Conservation (phyloP, 1,284 basidiomycete genomes). For the Sporisorium scitamineum region DNA sequence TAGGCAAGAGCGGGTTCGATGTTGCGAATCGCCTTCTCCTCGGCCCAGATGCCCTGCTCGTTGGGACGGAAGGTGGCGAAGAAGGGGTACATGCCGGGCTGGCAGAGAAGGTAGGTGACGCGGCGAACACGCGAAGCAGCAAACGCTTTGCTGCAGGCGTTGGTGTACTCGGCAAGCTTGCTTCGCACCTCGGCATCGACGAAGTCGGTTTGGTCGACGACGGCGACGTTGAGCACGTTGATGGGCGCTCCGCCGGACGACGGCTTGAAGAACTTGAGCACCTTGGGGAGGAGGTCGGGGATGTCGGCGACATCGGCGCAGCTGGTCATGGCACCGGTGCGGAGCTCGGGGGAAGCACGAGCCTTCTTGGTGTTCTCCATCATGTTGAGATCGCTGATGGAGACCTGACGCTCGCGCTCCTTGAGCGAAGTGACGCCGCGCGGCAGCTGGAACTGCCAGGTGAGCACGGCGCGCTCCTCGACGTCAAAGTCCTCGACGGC, state of each 20-base stretch:
- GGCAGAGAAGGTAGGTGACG: constrained; percentile 91
- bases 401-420: constrained; percentile 65
- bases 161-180: constrained; percentile 80
- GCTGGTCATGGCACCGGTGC: constrained; percentile 68
- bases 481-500: constrained; percentile 78
- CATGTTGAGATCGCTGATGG: constrained; percentile 63
- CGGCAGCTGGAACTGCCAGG: constrained; percentile 73
- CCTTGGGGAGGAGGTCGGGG: constrained; percentile 56
- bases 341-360: constrained; percentile 51
- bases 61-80: constrained; percentile 88
- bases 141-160: constrained; percentile 78
- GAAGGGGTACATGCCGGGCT: constrained; percentile 89
- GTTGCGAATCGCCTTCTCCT: constrained; percentile 96
- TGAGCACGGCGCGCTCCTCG: constrained; percentile 71
- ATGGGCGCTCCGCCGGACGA: constrained; percentile 43
- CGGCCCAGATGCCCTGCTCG: constrained; percentile 81
- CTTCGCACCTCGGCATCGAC: constrained; percentile 83
- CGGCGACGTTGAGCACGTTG: constrained; percentile 82
- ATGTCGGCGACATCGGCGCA: constrained; percentile 58
- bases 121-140: constrained; percentile 85
- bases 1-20: constrained; percentile 98
- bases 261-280: constrained; percentile 60
- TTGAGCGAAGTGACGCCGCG: constrained; percentile 47
- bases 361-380: constrained; percentile 53
- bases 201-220: constrained; percentile 77